phyloP scores from a whole-genome alignment of 495 filamentous ascomycete species.

The Aspergillus conjunctus region DNA sequence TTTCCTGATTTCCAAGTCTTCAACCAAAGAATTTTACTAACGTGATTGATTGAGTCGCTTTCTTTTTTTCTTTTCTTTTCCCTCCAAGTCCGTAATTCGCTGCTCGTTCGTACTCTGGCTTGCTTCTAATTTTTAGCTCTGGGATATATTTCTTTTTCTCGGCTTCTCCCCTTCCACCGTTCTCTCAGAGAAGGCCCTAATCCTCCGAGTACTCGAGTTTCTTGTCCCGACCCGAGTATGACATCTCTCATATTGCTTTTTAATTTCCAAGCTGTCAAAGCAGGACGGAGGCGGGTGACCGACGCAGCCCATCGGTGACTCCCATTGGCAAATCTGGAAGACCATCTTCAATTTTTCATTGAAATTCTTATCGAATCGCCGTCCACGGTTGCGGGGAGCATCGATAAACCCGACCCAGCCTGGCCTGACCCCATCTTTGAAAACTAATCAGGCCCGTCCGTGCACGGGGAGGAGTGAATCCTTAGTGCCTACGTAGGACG shows the following conservation, averaged over 20 bases:
- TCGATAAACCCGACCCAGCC: neutral
- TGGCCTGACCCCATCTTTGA: constrained; percentile 4
- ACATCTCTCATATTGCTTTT: constrained; percentile 23
- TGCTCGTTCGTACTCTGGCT: constrained; percentile 9
- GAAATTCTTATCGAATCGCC: neutral
- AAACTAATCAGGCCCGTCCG: constrained; percentile 11
- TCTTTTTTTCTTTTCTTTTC: constrained; percentile 11
- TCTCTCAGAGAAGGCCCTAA: constrained; percentile 10
- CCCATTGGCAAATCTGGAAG: constrained; percentile 4
- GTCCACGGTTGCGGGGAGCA: neutral
- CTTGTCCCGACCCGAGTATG: constrained; percentile 13
- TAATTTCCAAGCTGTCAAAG: constrained; percentile 10
- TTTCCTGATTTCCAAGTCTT: constrained; percentile 9
- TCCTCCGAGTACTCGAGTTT: constrained; percentile 16
- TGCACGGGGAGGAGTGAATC: constrained; percentile 14
- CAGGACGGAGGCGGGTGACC: constrained; percentile 1
- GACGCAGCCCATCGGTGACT: neutral
- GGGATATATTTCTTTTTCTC: constrained; percentile 11
- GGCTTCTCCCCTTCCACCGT: constrained; percentile 12
- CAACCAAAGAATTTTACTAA: constrained; percentile 13
- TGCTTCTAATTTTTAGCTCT: constrained; percentile 3
- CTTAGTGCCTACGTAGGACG: neutral
- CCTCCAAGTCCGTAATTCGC: constrained; percentile 11
- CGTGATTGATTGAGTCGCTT: constrained; percentile 10
- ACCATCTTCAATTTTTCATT: neutral